Base-by-base conservation (phyloP, 371 early-diverging fungal species). In the Mucor indicus region DNA sequence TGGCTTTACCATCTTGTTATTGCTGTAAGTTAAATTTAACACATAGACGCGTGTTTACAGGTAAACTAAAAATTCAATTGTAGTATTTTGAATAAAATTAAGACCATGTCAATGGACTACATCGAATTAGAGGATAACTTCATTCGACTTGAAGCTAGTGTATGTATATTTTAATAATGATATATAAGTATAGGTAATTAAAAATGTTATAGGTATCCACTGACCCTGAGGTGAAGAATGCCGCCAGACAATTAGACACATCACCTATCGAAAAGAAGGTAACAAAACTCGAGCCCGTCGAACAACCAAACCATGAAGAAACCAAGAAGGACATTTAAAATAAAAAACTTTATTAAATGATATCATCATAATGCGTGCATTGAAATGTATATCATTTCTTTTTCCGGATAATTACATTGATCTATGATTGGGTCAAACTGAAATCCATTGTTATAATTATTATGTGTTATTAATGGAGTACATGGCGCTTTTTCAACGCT, bases 1-100 rank as follows among this genome's bases (percentile, higher is more conserved):
- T 40, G 62, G 62, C 13, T 62, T 62, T 16, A 57, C 57, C 24
- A 44, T 62, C 24, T 37, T 62, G 12, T 25, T 62, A 9, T 50
- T 62, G 21, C 48, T 62, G 62, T 57, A 57, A 56, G 57, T 49
- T 4, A n/a, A n/a, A n/a, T n/a, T n/a, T n/a, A n/a, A n/a, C n/a
- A n/a, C n/a, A n/a, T n/a, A n/a, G n/a, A n/a, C n/a, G n/a, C n/a
- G n/a, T 22, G 17, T 7, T 33, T 22, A 10, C 20, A 11, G 4
- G n/a, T 16, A 1, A 1, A 35, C 8, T 40, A 27, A 4, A 10
- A 10, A 19, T 9, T 20, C 23, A 4, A 13, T n/a, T 41, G 21
- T 38, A 62, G 62, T 19, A 62, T 62, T 17, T 36, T 62, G 25
- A 57, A 57, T 30, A 53, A 40, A 11, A 46, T 57, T 23, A 52